phyloP scores from a whole-genome alignment of 2,329 filamentous ascomycete species.

The Dendrostoma leiphaemia region DNA sequence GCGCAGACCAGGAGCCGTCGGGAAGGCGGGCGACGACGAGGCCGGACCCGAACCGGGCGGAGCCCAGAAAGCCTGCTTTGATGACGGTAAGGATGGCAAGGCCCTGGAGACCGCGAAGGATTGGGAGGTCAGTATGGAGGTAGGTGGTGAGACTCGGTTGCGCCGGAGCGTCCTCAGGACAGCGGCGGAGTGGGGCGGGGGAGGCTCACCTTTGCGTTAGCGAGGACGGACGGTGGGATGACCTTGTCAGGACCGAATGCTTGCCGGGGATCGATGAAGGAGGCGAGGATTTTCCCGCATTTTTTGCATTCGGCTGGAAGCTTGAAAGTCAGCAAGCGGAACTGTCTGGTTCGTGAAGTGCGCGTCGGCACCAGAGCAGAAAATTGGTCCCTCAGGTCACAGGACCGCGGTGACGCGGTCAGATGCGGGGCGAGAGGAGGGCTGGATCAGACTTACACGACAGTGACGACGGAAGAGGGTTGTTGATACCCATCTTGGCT shows the following conservation, averaged over 20 bases:
- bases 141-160: neutral
- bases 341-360: too few species aligned
- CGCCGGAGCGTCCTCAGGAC: neutral
- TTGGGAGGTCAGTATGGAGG: neutral
- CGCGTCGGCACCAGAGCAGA: too few species aligned
- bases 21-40: conserved; percentile 77
- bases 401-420: neutral
- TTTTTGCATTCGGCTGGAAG: conserved; percentile 90
- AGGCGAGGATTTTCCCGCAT: conserved; percentile 90
- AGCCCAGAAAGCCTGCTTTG: conserved; percentile 83
- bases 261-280: conserved; percentile 91
- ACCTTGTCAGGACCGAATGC: conserved; percentile 95
- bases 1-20: conserved; percentile 78
- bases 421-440: conserved; percentile 9
- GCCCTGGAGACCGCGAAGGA: conserved; percentile 44
- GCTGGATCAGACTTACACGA: conserved; percentile 55
- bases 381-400: too few species aligned
- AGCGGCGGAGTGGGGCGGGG: conserved; percentile 1
- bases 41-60: conserved; percentile 77
- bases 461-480: conserved; percentile 65
- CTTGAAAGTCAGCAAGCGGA: conserved; percentile 48
- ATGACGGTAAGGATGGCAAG: conserved; percentile 83
- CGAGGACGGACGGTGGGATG: conserved; percentile 86
- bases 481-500: conserved; percentile 59
- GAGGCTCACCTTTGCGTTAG: conserved; percentile 77